A percentile compares a stretch with the other conserved stretches of the same genome.
These are phyloP conservation scores for Neopestalotiopsis sp. DNA, from an alignment of 2,329 filamentous ascomycete species.

Conservation along the genomic window DNA sequence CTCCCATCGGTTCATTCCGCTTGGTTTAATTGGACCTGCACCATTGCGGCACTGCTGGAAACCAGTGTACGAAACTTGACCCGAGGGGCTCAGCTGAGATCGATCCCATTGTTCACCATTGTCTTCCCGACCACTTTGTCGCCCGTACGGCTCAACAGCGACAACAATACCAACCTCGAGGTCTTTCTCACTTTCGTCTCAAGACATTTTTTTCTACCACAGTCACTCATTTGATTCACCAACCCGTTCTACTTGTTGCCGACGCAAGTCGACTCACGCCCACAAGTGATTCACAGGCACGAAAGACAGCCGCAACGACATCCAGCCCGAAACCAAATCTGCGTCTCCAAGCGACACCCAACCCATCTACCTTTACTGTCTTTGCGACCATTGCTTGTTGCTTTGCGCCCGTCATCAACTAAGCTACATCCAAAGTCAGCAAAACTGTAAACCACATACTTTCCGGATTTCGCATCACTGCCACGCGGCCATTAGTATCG, in stretches of 20 bases:
- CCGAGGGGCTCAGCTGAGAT: background rate
- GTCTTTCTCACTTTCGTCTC: background rate
- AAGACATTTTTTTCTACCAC: background rate
- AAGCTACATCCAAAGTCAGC: background rate
- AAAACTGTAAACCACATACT: background rate
- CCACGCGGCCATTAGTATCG: background rate
- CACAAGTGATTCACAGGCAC: background rate
- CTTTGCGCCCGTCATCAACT: background rate
- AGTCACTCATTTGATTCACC: slow-evolving; percentile 18
- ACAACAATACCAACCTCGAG: slow-evolving; percentile 8
- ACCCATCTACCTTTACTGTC: background rate
- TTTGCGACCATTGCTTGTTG: background rate
- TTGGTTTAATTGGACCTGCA: slow-evolving; percentile 5
- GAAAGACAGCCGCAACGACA: background rate
- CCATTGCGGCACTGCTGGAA: slow-evolving; percentile 14
- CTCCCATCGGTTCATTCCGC: slow-evolving; percentile 6
- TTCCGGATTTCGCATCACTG: background rate
- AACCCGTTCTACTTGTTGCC: background rate
- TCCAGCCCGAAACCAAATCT: background rate
- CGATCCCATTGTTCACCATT: slow-evolving; percentile 10
- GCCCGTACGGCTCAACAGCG: background rate
- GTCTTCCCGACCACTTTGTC: background rate
- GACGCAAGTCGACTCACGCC: background rate
- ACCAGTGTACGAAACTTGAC: slow-evolving; percentile 11
- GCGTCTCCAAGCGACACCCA: background rate